Evolutionary conservation across 768 basidiomycete genomes (phyloP).

Genomic region (Tremella fuciformis): DNA sequence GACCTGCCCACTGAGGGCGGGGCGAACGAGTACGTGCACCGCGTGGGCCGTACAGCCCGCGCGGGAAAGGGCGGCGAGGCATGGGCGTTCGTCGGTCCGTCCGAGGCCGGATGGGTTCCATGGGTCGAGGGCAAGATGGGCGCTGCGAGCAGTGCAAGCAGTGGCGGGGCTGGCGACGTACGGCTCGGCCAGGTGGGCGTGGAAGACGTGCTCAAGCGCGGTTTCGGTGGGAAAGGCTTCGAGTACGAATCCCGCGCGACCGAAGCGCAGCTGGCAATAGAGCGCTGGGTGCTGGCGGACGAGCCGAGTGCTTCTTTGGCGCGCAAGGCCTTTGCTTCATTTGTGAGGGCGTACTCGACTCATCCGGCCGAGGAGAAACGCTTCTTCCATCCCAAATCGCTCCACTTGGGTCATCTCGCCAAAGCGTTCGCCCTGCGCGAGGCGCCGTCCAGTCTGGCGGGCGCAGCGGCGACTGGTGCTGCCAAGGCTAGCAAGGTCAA

Average conservation of each 20-base stretch:
- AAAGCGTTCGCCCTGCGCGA: slow-evolving; percentile 51
- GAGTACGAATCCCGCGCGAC: slow-evolving; percentile 90
- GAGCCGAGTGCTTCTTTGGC: slow-evolving; percentile 74
- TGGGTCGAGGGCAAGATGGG: slow-evolving; percentile 86
- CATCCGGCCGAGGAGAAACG: slow-evolving; percentile 93
- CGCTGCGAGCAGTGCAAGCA: slow-evolving; percentile 52
- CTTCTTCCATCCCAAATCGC: slow-evolving; percentile 90
- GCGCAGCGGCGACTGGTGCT: background rate
- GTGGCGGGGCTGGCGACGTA: slow-evolving; percentile 46
- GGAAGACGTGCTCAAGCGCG: slow-evolving; percentile 69
- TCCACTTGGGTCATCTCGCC: slow-evolving; percentile 81
- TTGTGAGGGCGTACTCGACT: slow-evolving; percentile 94
- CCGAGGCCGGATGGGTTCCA: slow-evolving; percentile 81
- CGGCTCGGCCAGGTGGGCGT: slow-evolving; percentile 63
- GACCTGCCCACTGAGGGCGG: slow-evolving; percentile 97
- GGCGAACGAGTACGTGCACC: slow-evolving; percentile 91
- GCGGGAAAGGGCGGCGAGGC: slow-evolving; percentile 94
- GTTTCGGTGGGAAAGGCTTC: slow-evolving; percentile 76
- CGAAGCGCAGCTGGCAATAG: slow-evolving; percentile 90
- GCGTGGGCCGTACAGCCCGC: slow-evolving; percentile 94
- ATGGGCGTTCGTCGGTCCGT: slow-evolving; percentile 86
- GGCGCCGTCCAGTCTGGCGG: slow-evolving; percentile 37
- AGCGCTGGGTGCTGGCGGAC: slow-evolving; percentile 78
- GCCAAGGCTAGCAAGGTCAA: slow-evolving; percentile 16
- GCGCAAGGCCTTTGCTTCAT: slow-evolving; percentile 81